phyloP scores from a whole-genome alignment of 352 stramenopile species.

The Phytopythium helicoides region DNA sequence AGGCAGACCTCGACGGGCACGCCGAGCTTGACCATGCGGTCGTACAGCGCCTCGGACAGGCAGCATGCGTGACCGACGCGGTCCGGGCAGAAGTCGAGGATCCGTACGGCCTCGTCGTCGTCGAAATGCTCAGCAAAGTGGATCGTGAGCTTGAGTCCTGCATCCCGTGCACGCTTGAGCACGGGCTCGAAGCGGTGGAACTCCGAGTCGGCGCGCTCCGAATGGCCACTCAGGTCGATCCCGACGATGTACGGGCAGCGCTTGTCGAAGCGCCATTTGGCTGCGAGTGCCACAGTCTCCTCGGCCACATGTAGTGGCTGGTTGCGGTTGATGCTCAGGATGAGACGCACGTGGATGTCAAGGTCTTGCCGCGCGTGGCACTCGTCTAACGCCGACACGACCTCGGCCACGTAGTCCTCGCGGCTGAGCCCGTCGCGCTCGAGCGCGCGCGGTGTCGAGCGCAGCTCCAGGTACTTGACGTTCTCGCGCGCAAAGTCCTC shows the following conservation, averaged over 20 bases:
- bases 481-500: conserved; percentile 82
- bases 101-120: conserved; percentile 69
- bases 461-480: conserved; percentile 83
- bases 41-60: conserved; percentile 67
- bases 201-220: conserved; percentile 68
- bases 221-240: conserved; percentile 87
- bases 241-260: conserved; percentile 68
- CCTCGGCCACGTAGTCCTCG: conserved; percentile 67
- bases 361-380: conserved; percentile 51
- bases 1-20: conserved; percentile 94
- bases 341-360: conserved; percentile 68
- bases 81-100: conserved; percentile 89
- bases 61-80: conserved; percentile 91
- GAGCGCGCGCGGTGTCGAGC: conserved; percentile 73
- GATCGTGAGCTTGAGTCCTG: conserved; percentile 84
- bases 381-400: conserved; percentile 64
- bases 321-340: conserved; percentile 84
- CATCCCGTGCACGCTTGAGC: conserved; percentile 64
- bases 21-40: conserved; percentile 51
- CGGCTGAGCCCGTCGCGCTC: conserved; percentile 49
- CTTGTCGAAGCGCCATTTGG: conserved; percentile 40
- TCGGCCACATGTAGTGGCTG: conserved; percentile 57
- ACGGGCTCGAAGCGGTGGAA: conserved; percentile 82
- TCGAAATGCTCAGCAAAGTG: conserved; percentile 93
- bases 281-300: conserved; percentile 58